Base-by-base conservation (phyloP, 2,329 filamentous ascomycete species). In the Hawksworthiomyces lignivorus region DNA sequence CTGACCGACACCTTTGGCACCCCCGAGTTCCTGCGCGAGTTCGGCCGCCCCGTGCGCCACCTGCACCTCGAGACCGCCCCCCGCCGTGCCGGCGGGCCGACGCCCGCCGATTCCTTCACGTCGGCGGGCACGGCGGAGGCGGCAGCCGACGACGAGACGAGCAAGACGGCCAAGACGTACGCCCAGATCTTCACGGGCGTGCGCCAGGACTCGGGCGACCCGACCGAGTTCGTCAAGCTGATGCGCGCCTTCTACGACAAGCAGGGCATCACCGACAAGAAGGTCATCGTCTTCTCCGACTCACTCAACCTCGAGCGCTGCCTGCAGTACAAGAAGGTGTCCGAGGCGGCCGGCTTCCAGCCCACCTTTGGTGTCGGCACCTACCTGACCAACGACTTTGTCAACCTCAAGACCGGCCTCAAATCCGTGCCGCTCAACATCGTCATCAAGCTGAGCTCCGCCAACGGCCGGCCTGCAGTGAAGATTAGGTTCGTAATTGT, bases 1-100 rank as follows among this genome's bases (percentile, higher is more conserved):
- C 69, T 98, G 48, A 98, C 92, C 0, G 92, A 98, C 63, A 98
- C 92, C 0, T 97, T 97, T 55, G 92, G 92, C 35, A 98, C 92
- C 0, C 81, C 84, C 5, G 78, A 85, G 35, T 98, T 98, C 63
- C 72, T 98, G 38, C 77, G 80, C 47, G 82, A 87, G 0, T 98
- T 98, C 67, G 80, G 77, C 53, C 77, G 80, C 56, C 79, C 80
- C 1, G 59, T 77, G 52, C 56, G 62, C 49, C 53, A 70, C 32
- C 55, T 76, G 43, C 56, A 71, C 36, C 24, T 7, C 7, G 24
- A 26, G 24, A 26, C 24, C 24, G 12, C 24, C 7, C 24, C 24
- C 7, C 7, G 7, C 7, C 24, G 24, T 12, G 7, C 7, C 7
- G 7, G 24, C 7, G 7, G 24, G 7, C 24, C 24, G 24, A 26